phyloP scores from a whole-genome alignment of 768 basidiomycete species.

The Calocybe gangraenosa region DNA sequence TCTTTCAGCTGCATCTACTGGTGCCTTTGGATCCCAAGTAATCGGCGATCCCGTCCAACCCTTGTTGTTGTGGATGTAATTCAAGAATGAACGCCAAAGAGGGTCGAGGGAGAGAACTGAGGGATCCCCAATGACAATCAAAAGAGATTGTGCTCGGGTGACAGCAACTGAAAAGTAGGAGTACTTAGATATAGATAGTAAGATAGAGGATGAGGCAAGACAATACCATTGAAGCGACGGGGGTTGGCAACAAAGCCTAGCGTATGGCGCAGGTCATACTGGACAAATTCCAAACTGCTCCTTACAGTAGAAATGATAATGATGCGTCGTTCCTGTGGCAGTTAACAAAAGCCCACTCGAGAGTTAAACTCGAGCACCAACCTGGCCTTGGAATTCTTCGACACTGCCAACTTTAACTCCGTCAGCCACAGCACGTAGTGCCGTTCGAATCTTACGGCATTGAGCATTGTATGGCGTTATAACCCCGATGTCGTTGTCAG shows the following conservation, averaged over 20 bases:
- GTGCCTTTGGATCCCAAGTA: conserved; percentile 29
- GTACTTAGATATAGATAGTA: background rate
- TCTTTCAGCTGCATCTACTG: conserved; percentile 18
- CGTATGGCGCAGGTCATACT: conserved; percentile 48
- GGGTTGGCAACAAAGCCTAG: conserved; percentile 56
- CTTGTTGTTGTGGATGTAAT: conserved; percentile 42
- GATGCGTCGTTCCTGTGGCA: conserved; percentile 49
- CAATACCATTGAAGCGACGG: conserved; percentile 56
- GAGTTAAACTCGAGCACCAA: too few relatives aligned
- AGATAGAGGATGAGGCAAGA: background rate
- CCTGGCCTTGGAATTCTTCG: conserved; percentile 70
- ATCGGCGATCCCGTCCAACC: conserved; percentile 49
- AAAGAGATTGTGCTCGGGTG: conserved; percentile 60
- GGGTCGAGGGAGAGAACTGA: conserved; percentile 52
- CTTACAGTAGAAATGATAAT: conserved; percentile 59
- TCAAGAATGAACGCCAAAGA: conserved; percentile 58
- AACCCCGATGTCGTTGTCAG: conserved; percentile 56
- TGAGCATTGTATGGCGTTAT: conserved; percentile 69
- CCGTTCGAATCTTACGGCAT: conserved; percentile 43
- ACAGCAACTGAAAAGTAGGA: conserved; percentile 45
- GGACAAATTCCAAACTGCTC: conserved; percentile 46
- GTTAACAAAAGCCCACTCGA: conserved; percentile 27
- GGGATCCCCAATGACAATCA: conserved; percentile 62
- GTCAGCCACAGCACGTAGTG: conserved; percentile 27
- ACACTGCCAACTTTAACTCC: conserved; percentile 59